Conservation (phyloP, 306 rosid genomes). For the Alnus glutinosa region DNA sequence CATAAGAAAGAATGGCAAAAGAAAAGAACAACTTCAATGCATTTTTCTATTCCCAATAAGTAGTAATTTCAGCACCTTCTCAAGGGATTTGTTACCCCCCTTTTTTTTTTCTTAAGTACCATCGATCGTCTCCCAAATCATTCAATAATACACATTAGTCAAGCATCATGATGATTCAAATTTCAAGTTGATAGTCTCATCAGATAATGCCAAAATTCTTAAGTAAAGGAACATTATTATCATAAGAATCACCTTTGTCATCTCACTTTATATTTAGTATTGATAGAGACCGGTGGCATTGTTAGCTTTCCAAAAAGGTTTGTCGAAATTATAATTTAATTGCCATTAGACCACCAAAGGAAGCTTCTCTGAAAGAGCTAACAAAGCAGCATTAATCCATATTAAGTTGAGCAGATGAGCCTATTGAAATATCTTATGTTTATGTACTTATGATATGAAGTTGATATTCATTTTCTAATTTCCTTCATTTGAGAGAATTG, state of each 20-base stretch:
- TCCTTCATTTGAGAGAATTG: background rate
- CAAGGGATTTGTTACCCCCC: background rate
- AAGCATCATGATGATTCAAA: slow-evolving; percentile 17
- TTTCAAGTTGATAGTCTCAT: background rate
- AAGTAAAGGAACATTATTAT: slow-evolving; percentile 1
- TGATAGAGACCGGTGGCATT: slow-evolving; percentile 33
- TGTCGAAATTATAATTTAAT: background rate
- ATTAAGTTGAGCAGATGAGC: background rate
- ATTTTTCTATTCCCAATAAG: slow-evolving; percentile 19
- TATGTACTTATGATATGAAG: background rate
- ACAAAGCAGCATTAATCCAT: background rate
- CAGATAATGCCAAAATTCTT: slow-evolving; percentile 14
- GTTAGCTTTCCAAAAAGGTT: slow-evolving; percentile 35
- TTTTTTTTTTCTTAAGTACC: background rate
- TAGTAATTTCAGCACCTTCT: background rate
- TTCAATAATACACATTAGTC: background rate
- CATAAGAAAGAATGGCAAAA: slow-evolving; percentile 31
- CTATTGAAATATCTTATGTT: background rate
- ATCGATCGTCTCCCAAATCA: background rate
- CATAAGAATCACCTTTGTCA: slow-evolving; percentile 24
- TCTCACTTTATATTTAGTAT: slow-evolving; percentile 32
- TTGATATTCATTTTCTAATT: background rate
- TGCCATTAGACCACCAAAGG: slow-evolving; percentile 38
- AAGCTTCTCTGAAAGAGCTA: slow-evolving; percentile 30
- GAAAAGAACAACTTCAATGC: slow-evolving; percentile 25